Conservation (phyloP, 2,329 filamentous ascomycete species). For the Sphaerostilbella broomeana region DNA sequence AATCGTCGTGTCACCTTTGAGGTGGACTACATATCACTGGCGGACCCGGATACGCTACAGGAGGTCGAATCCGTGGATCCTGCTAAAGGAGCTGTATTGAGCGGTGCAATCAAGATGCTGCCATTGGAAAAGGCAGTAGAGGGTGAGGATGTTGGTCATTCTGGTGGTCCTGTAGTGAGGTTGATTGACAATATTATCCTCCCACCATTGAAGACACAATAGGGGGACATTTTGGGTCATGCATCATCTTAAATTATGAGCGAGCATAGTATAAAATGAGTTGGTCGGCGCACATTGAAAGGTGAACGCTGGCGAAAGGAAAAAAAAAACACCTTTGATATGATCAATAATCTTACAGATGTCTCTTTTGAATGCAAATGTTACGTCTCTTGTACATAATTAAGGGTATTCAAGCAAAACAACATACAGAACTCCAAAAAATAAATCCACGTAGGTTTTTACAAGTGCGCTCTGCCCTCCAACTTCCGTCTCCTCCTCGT, state of each 20-base stretch:
- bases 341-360: not conserved
- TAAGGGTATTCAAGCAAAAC: too few relatives aligned
- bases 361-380: not conserved
- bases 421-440: too few relatives aligned
- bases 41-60: slow-evolving; percentile 75
- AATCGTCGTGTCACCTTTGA: slow-evolving; percentile 64
- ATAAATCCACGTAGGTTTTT: slow-evolving; percentile 9
- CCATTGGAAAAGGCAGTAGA: slow-evolving; percentile 64
- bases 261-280: too few relatives aligned
- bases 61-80: slow-evolving; percentile 69
- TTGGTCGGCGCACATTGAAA: too few relatives aligned
- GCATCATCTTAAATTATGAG: too few relatives aligned
- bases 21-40: slow-evolving; percentile 86
- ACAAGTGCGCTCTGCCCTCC: slow-evolving; percentile 47
- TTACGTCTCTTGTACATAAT: slow-evolving; percentile 13
- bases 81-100: slow-evolving; percentile 70
- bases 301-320: too few relatives aligned
- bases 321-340: too few relatives aligned
- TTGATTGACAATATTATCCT: slow-evolving; percentile 92
- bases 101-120: slow-evolving; percentile 84
- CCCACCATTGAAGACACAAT: too few relatives aligned
- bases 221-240: too few relatives aligned
- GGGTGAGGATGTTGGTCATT: slow-evolving; percentile 69
- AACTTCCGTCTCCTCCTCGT: slow-evolving; percentile 42
- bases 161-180: slow-evolving; percentile 67